A percentile compares a stretch with the other conserved stretches of the same genome.
Conservation (phyloP, 2,329 filamentous ascomycete genomes). For the Erysiphe pulchra region DNA sequence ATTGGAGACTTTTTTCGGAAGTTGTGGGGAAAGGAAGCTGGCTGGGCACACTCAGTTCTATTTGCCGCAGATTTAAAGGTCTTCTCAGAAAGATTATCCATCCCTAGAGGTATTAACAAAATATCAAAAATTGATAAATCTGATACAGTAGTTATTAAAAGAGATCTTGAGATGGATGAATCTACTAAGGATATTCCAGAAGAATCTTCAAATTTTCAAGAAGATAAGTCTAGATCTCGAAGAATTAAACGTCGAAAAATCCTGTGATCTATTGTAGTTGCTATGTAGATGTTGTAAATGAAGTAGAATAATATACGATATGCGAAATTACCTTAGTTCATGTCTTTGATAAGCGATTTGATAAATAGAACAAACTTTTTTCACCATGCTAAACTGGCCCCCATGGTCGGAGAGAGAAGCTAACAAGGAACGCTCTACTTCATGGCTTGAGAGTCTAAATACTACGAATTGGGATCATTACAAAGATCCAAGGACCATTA, state of each 20-base stretch:
- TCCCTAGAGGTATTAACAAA: not conserved
- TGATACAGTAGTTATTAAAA: not conserved
- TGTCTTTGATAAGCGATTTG: too few species aligned
- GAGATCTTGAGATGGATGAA: not conserved
- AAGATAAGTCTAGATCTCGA: not conserved
- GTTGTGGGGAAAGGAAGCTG: conserved; percentile 80
- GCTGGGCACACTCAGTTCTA: conserved; percentile 91
- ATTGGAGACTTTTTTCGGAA: conserved; percentile 72
- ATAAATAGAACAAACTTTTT: not conserved
- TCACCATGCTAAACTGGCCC: conserved; percentile 21
- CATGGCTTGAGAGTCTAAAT: conserved; percentile 20
- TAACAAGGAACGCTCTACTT: conserved; percentile 14
- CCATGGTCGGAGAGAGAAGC: conserved; percentile 15
- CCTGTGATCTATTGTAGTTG: not conserved
- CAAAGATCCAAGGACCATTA: conserved; percentile 26
- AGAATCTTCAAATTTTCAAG: not conserved
- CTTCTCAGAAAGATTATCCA: conserved; percentile 40
- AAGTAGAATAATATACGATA: too few species aligned
- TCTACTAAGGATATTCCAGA: not conserved
- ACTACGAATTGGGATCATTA: conserved; percentile 26
- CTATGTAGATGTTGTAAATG: too few species aligned
- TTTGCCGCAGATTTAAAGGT: conserved; percentile 80
- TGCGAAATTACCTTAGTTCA: too few species aligned
- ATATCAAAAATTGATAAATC: not conserved
- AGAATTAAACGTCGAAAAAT: not conserved